Conservation (phyloP, 2,329 filamentous ascomycete genomes). For the Zasmidium cellare region DNA sequence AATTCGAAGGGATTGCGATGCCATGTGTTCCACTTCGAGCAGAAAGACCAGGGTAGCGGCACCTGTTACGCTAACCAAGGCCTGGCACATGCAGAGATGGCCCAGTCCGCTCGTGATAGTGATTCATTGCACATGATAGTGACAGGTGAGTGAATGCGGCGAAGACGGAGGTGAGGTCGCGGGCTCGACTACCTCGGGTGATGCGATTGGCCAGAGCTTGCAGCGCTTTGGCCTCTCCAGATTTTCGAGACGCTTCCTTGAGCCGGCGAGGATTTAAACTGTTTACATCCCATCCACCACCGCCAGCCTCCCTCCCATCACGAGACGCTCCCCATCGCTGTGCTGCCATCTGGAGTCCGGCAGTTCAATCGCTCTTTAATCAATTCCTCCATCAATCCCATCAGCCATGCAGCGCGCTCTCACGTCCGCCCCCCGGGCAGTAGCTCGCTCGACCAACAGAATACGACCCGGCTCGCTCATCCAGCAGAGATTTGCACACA, state of each 20-base stretch:
- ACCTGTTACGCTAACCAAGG: too few relatives aligned
- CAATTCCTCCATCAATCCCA: background rate
- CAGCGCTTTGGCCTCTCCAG: background rate
- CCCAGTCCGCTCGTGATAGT: too few relatives aligned
- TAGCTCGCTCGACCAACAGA: slow-evolving; percentile 68
- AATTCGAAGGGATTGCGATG: too few relatives aligned
- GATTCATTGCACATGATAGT: background rate
- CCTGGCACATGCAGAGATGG: too few relatives aligned
- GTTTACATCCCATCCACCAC: background rate
- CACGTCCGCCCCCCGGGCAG: slow-evolving; percentile 75
- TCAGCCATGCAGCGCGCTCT: slow-evolving; percentile 87
- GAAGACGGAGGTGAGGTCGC: background rate
- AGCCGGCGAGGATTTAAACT: background rate
- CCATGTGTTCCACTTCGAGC: too few relatives aligned
- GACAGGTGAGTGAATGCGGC: background rate
- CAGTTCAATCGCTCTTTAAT: background rate
- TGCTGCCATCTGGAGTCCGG: slow-evolving; percentile 7
- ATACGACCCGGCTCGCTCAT: slow-evolving; percentile 61
- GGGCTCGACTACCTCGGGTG: background rate
- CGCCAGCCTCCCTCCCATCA: slow-evolving; percentile 1
- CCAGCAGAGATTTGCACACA: slow-evolving; percentile 95
- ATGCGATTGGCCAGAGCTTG: background rate
- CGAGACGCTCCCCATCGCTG: slow-evolving; percentile 2
- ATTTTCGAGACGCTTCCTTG: slow-evolving; percentile 1
- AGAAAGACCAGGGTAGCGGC: too few relatives aligned